Evolutionary conservation across 345 rosid genomes (phyloP), one percentile per base, ranked within the genome.

Genomic region (Theobroma cacao): DNA sequence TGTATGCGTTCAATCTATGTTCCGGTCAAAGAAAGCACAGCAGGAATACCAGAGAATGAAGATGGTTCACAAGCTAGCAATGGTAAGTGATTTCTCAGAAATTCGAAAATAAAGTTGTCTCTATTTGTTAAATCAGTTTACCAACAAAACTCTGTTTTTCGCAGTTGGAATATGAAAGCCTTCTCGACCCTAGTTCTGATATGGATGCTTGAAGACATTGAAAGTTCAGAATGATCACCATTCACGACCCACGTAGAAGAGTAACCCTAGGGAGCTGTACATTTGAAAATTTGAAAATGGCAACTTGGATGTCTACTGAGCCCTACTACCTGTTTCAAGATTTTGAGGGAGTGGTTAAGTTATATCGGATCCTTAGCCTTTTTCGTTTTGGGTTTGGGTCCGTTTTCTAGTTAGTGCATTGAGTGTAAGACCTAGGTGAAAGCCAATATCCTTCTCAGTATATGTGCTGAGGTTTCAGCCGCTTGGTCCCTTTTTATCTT

Each of bases 11-110:
- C 98, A 96, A 80, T 86, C 98, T 67, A 90, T 96, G 98, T 94
- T 96, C 81, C 93, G 98, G 52, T 96, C 99, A 72, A 96, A 87
- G 94, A 87, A 92, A 79, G 98, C 99, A 68, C 99, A 94, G 80
- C 82, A 88, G 59, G 97, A 96, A 58, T 96, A 96, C 82, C 83
- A 89, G 59, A 90, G 93, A 85, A 94, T 94, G 97, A 96, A 92
- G 88, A 56, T 92, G 74, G 82, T 87, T 41, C 89, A 85, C 79
- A 82, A 78, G 72, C 81, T 87, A 84, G 95, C 98, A 74, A 82
- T 77, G 94, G 99, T 96, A 72, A 59, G 87, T 58, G 47, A 45
- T 64, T 77, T 31, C 24, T 40, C 31, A 20, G 18, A 48, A 74
- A 77, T 62, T 53, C 71, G 55, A 58, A 24, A 11, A n/a, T n/a